These are phyloP conservation scores for Pleurotus sapidus DNA, from an alignment of 768 basidiomycete species.

Conservation along the genomic window DNA sequence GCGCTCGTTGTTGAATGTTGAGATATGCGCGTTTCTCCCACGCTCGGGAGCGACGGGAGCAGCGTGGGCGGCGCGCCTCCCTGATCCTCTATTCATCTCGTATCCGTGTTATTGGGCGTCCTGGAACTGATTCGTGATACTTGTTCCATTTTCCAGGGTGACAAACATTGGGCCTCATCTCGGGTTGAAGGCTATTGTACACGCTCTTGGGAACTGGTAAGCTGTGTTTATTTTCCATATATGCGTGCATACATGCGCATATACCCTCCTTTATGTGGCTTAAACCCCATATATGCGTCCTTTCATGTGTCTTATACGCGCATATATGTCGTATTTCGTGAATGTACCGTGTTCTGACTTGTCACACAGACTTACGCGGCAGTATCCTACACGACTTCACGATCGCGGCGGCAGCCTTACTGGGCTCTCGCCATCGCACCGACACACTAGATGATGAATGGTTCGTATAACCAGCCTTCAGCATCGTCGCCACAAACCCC, in stretches of 20 bases:
- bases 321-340: too few species aligned
- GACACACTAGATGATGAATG: conserved; percentile 1
- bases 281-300: not conserved
- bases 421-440: not conserved
- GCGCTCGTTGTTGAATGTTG: not conserved
- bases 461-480: conserved; percentile 3
- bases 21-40: not conserved
- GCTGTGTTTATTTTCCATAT: not conserved
- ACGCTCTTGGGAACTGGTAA: not conserved
- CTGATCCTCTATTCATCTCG: not conserved
- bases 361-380: not conserved
- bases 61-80: not conserved
- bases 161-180: not conserved
- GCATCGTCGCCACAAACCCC: not conserved
- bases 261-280: not conserved
- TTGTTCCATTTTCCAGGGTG: not conserved
- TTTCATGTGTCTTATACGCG: too few species aligned
- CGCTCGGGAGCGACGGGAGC: not conserved
- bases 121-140: not conserved
- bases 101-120: not conserved
- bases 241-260: not conserved
- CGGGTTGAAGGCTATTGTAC: not conserved
- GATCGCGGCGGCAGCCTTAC: not conserved
- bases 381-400: not conserved
- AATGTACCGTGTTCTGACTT: conserved; percentile 2